Conservation (phyloP, 2,329 filamentous ascomycete species). For the Myotisia sp. region DNA sequence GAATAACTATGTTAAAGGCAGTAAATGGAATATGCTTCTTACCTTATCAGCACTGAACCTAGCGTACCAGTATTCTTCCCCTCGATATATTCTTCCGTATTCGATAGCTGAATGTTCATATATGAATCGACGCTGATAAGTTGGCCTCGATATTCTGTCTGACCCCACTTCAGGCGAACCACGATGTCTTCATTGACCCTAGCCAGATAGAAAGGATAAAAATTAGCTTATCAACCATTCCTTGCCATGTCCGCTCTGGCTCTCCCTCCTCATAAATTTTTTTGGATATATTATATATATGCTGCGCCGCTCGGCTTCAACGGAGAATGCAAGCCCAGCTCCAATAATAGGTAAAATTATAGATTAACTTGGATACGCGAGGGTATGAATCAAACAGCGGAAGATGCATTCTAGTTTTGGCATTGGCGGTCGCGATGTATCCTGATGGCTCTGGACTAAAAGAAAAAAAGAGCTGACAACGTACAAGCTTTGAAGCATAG, state of each 20-base stretch:
- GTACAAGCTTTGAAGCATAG: constrained; percentile 85
- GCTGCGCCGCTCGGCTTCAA: neutral
- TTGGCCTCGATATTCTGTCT: constrained; percentile 91
- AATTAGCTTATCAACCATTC: neutral
- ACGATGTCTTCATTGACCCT: constrained; percentile 82
- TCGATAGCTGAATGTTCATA: constrained; percentile 93
- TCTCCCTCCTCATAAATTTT: neutral
- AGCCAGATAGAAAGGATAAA: neutral
- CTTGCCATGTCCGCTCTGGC: neutral
- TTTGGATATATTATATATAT: constrained; percentile 1
- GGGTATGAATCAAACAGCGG: too few relatives aligned
- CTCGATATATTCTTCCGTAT: constrained; percentile 83
- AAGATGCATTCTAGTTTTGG: too few relatives aligned
- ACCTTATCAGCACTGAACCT: constrained; percentile 88
- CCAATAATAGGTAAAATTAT: too few relatives aligned
- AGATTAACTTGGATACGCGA: too few relatives aligned
- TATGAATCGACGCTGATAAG: constrained; percentile 92
- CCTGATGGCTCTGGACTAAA: too few relatives aligned
- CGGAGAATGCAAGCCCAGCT: neutral
- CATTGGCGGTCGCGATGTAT: too few relatives aligned
- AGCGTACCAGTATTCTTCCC: constrained; percentile 71
- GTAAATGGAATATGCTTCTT: constrained; percentile 9
- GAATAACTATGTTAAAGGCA: too few relatives aligned
- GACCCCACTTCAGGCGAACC: constrained; percentile 92
- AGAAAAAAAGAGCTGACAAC: constrained; percentile 26